These are phyloP conservation scores for Cordia subcordata DNA, from an alignment of 257 asterid species.

Conservation along the genomic window DNA sequence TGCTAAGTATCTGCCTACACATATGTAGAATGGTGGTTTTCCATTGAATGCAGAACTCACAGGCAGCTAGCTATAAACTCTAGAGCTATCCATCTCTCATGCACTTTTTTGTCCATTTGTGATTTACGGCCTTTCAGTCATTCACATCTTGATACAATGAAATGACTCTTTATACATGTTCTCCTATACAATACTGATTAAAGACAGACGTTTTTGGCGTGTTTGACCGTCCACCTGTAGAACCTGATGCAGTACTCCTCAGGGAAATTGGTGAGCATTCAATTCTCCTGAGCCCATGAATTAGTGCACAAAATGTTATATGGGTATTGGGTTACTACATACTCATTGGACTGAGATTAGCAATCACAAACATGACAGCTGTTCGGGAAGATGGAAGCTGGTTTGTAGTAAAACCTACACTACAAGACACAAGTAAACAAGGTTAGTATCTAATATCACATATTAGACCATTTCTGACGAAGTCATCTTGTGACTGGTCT, in stretches of 20 bases:
- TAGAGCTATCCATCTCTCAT: no score
- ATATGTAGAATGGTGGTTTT: no score
- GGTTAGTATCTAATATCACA: slow-evolving; percentile 32
- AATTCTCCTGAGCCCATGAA: background rate
- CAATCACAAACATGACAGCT: slow-evolving; percentile 36
- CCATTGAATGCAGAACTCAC: no score
- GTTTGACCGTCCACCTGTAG: slow-evolving; percentile 87
- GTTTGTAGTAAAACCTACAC: slow-evolving; percentile 64
- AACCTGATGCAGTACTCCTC: slow-evolving; percentile 71
- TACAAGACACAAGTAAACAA: slow-evolving; percentile 43
- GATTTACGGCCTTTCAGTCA: background rate
- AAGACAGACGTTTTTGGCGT: slow-evolving; percentile 94
- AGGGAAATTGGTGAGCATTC: slow-evolving; percentile 66
- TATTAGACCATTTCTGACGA: no score
- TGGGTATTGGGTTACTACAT: background rate
- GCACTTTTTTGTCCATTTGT: background rate
- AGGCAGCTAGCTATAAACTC: no score
- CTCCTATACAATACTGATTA: slow-evolving; percentile 38
- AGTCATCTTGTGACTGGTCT: no score
- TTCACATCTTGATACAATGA: background rate
- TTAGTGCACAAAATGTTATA: background rate
- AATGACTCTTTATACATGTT: slow-evolving; percentile 1
- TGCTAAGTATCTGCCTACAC: no score
- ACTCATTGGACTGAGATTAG: background rate
- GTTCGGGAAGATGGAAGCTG: slow-evolving; percentile 90